Percentiles rank a stretch among this genome's conserved stretches.
These are phyloP conservation scores for Hericium erinaceus DNA, from an alignment of 768 basidiomycete genomes.

Conservation along the genomic window DNA sequence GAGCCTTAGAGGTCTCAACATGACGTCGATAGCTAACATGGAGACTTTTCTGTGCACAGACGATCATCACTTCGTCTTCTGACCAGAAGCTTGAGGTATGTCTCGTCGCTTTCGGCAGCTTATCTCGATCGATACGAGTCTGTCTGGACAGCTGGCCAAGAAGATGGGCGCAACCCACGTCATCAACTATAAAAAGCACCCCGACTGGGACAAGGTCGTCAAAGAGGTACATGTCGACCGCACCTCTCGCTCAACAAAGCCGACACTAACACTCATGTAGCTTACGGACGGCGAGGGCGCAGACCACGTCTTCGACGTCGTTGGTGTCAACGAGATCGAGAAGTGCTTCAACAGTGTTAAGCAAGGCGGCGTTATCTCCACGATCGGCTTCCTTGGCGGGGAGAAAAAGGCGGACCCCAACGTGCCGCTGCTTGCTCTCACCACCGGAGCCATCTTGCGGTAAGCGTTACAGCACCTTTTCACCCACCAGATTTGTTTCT, in stretches of 20 bases:
- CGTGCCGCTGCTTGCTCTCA: neutral
- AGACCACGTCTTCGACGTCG: constrained; percentile 1
- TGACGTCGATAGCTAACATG: neutral
- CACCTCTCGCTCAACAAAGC: neutral
- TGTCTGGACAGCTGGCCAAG: constrained; percentile 24
- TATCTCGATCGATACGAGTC: neutral
- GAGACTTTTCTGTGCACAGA: constrained; percentile 7
- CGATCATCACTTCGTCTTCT: constrained; percentile 61
- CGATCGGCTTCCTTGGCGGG: constrained; percentile 3
- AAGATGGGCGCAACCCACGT: constrained; percentile 43
- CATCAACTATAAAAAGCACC: constrained; percentile 53
- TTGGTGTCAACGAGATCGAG: neutral
- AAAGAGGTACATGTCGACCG: neutral
- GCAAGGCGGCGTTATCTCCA: constrained; percentile 1
- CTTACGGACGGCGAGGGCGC: constrained; percentile 1
- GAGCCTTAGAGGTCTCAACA: neutral
- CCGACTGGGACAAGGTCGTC: constrained; percentile 39
- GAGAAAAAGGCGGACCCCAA: neutral
- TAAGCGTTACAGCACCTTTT: neutral
- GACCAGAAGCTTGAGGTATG: constrained; percentile 44
- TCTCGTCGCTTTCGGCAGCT: neutral
- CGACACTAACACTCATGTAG: neutral
- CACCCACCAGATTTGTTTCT: neutral
- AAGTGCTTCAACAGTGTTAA: neutral
- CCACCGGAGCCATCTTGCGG: neutral